Percentiles rank a stretch among this genome's conserved stretches.
These are phyloP conservation scores for Fusarium redolens DNA, from an alignment of 2,329 filamentous ascomycete genomes.

Conservation along the genomic window DNA sequence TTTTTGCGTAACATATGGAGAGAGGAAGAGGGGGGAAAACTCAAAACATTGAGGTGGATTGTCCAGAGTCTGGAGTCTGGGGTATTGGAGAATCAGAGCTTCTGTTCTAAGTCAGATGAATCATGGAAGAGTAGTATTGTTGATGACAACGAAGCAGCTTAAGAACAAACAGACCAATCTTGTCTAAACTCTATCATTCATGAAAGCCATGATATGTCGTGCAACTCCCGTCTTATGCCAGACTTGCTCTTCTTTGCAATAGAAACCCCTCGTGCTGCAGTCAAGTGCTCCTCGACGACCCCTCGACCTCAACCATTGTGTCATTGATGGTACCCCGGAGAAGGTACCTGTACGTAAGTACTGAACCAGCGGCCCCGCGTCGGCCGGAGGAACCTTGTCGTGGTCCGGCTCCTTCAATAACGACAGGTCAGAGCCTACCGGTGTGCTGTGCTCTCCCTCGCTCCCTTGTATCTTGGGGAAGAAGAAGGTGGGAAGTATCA, in stretches of 20 bases:
- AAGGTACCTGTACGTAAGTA: constrained; percentile 42
- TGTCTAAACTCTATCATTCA: constrained; percentile 19
- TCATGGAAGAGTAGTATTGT: constrained; percentile 1
- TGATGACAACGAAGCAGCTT: background rate
- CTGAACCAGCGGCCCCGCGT: constrained; percentile 41
- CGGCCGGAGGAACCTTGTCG: constrained; percentile 34
- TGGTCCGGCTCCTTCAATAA: constrained; percentile 13
- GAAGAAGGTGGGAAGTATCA: constrained; percentile 20
- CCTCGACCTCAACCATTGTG: constrained; percentile 35
- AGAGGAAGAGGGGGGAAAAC: background rate
- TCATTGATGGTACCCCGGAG: constrained; percentile 41
- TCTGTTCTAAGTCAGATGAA: background rate
- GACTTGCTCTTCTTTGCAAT: constrained; percentile 18
- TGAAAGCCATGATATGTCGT: constrained; percentile 25
- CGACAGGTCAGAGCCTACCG: constrained; percentile 16
- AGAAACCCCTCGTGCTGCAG: constrained; percentile 31
- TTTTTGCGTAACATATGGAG: constrained; percentile 7
- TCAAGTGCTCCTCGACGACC: constrained; percentile 27
- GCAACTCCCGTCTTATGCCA: constrained; percentile 31
- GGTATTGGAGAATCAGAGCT: constrained; percentile 28
- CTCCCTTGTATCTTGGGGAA: constrained; percentile 19
- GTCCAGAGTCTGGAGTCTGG: constrained; percentile 25
- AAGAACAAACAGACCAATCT: constrained; percentile 17
- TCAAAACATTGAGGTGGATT: constrained; percentile 6
- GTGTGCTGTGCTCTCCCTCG: constrained; percentile 21